Conservation (phyloP, 1,139 yeast species). For the Geotrichum bryndzae region DNA sequence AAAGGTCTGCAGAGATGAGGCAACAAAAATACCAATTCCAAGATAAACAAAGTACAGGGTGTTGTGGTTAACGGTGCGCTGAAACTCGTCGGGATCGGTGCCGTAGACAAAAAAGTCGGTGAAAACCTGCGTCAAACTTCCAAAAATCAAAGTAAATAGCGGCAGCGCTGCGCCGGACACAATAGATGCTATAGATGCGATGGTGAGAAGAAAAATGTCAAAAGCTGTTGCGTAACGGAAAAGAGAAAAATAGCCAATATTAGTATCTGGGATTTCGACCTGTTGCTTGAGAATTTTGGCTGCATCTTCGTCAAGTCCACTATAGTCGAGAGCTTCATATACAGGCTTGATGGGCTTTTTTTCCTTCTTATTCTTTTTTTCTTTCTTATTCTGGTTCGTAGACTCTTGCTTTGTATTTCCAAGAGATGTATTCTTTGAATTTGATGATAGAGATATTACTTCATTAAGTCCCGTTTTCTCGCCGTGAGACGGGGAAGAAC, state of each 20-base stretch:
- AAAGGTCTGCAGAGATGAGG: constrained; percentile 33
- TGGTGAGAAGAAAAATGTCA: constrained; percentile 28
- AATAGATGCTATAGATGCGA: constrained; percentile 33
- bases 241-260: constrained; percentile 31
- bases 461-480: not conserved
- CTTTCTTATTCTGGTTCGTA: not conserved
- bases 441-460: not conserved
- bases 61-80: constrained; percentile 31
- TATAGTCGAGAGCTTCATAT: constrained; percentile 11
- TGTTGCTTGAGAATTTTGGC: constrained; percentile 34
- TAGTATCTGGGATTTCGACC: constrained; percentile 25
- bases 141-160: constrained; percentile 39
- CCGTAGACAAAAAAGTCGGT: constrained; percentile 31
- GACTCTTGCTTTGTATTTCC: not conserved
- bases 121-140: constrained; percentile 37
- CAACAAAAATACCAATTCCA: constrained; percentile 36
- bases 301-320: constrained; percentile 31
- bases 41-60: constrained; percentile 38
- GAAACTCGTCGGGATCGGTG: constrained; percentile 31
- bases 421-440: too few relatives aligned
- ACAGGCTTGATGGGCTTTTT: constrained; percentile 4
- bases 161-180: constrained; percentile 39
- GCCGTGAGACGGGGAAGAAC: not conserved
- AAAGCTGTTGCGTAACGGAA: constrained; percentile 35
- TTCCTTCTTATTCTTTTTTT: constrained; percentile 1